Percentiles rank a stretch among this genome's conserved stretches.
Evolutionary conservation across 768 basidiomycete genomes (phyloP).

Genomic region (Coprinopsis sp.): DNA sequence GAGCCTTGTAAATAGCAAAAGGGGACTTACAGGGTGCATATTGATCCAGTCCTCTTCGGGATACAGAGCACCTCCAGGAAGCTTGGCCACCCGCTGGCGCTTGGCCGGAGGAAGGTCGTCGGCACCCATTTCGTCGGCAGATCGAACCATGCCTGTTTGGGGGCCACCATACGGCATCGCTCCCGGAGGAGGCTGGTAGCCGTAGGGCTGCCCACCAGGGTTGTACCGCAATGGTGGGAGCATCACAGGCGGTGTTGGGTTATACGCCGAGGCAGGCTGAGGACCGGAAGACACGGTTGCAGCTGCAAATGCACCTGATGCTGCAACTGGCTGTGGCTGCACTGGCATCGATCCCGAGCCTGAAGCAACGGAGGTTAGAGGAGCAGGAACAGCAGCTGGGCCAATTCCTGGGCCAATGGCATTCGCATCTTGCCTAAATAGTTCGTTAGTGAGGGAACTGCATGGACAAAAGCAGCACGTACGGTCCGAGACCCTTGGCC

Average conservation of each 20-base stretch:
- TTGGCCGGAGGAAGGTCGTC: slow-evolving; percentile 81
- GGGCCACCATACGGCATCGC: slow-evolving; percentile 41
- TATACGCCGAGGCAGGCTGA: slow-evolving; percentile 75
- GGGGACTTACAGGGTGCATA: slow-evolving; percentile 69
- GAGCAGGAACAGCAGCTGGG: slow-evolving; percentile 67
- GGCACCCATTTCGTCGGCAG: slow-evolving; percentile 78
- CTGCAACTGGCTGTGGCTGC: slow-evolving; percentile 47
- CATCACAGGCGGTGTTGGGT: slow-evolving; percentile 70
- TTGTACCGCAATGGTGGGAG: slow-evolving; percentile 81
- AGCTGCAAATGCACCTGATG: slow-evolving; percentile 59
- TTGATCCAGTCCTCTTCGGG: slow-evolving; percentile 86
- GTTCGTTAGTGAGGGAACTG: slow-evolving; percentile 13
- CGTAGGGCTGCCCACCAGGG: slow-evolving; percentile 65
- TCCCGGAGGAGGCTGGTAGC: slow-evolving; percentile 65
- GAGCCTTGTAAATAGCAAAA: slow-evolving; percentile 3
- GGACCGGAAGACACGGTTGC: slow-evolving; percentile 90
- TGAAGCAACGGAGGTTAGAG: slow-evolving; percentile 62
- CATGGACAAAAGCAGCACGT: slow-evolving; percentile 29
- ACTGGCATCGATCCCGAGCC: slow-evolving; percentile 72
- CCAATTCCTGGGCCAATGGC: slow-evolving; percentile 88
- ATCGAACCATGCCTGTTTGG: slow-evolving; percentile 69
- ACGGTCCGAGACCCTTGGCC: slow-evolving; percentile 86
- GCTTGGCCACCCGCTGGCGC: slow-evolving; percentile 78
- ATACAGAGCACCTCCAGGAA: slow-evolving; percentile 80
- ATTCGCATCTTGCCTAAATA: slow-evolving; percentile 60